Base-by-base conservation (phyloP, 2,329 filamentous ascomycete species). In the Fusarium dlaminii region DNA sequence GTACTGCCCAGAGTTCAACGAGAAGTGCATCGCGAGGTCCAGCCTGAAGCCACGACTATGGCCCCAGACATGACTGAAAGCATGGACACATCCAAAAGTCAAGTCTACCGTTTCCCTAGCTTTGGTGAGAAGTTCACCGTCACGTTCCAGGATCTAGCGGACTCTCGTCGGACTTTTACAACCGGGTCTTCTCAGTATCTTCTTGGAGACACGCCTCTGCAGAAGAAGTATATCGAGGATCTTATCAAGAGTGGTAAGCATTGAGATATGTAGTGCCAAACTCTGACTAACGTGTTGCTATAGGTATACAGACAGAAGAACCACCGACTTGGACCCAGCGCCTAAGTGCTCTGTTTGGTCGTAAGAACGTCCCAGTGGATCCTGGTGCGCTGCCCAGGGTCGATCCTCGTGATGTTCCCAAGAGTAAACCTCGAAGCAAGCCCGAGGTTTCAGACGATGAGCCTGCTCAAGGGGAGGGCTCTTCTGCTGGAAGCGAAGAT, bases 191-290 rank as follows among this genome's bases (percentile, higher is more conserved):
- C 68, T 18, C 73, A 77, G 56, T 81, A 77, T 57, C 78, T 79
- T 76, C 70, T 72, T 30, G 81, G 80, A 11, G 78, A 81, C 45
- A 82, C 80, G 15, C 75, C 75, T 42, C 54, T 74, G 36, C 80
- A 82, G 68, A 76, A 73, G 66, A 75, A 68, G 48, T 63, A 57
- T 15, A 36, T 82, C 20, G 79, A 82, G 56, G 39, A 67, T 9
- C 40, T 39, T 29, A 37, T 75, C n/a, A 65, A 71, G 22, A 54
- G 62, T 11, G 60, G 79, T 77, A 68, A 73, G 78, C 66, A 36
- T 58, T 18, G n/a, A 39, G 6, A 20, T 20, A 7, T 20, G 5
- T 27, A 43, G n/a, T 18, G 27, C 27, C 11, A 43, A 36, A 14
- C 14, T 32, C 15, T 37, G 36, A 42, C 51, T 66, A 48, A 76